A percentile compares a stretch with the other conserved stretches of the same genome.
These are phyloP conservation scores for Botrytis paeoniae DNA, from an alignment of 2,329 filamentous ascomycete species.

Conservation along the genomic window DNA sequence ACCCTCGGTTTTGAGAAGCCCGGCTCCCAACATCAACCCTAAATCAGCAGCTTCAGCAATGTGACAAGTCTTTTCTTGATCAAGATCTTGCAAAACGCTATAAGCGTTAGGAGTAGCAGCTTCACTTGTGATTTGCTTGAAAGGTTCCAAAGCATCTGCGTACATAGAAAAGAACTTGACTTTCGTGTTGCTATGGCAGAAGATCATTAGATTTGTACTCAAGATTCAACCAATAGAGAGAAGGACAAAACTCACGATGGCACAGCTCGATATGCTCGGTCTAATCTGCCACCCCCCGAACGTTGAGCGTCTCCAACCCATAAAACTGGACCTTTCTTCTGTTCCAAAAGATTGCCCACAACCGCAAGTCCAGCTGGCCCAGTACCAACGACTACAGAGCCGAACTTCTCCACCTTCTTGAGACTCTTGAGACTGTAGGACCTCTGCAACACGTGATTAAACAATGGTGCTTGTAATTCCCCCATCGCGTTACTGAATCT, in stretches of 20 bases:
- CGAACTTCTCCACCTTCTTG: slow-evolving; percentile 39
- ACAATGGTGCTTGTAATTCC: neutral
- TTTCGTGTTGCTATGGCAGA: slow-evolving; percentile 52
- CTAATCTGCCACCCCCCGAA: slow-evolving; percentile 53
- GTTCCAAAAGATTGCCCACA: slow-evolving; percentile 59
- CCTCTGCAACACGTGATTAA: neutral
- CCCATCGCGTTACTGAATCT: neutral
- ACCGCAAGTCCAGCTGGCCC: slow-evolving; percentile 58
- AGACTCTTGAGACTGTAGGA: neutral
- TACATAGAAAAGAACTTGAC: slow-evolving; percentile 57
- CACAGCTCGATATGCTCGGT: slow-evolving; percentile 57
- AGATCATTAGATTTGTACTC: neutral
- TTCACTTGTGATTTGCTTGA: slow-evolving; percentile 48
- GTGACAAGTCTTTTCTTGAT: slow-evolving; percentile 55
- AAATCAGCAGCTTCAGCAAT: slow-evolving; percentile 58
- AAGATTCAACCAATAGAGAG: no score
- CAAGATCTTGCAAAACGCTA: slow-evolving; percentile 49
- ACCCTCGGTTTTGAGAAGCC: slow-evolving; percentile 42
- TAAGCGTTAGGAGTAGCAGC: slow-evolving; percentile 52
- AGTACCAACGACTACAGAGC: slow-evolving; percentile 56
- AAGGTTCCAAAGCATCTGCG: slow-evolving; percentile 51
- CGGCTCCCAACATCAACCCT: slow-evolving; percentile 45
- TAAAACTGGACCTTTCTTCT: slow-evolving; percentile 48
- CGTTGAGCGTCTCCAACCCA: slow-evolving; percentile 53
- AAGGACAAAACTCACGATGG: slow-evolving; percentile 41